Conservation (phyloP, 495 filamentous ascomycete species). For the Xylaria scruposa region DNA sequence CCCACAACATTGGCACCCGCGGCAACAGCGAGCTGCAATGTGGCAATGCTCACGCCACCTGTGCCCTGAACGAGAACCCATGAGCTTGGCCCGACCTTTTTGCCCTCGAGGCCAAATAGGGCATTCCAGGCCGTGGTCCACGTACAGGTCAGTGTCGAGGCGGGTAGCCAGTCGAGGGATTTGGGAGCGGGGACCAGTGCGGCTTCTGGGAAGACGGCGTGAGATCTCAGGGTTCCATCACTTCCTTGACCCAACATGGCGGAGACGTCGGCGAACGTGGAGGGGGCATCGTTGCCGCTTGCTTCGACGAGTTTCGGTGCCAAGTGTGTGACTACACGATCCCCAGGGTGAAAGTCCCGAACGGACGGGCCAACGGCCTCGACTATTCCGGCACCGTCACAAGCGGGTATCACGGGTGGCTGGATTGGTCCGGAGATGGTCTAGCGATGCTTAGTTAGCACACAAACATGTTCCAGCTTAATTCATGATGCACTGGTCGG, state of each 20-base stretch:
- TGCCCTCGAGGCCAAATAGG: constrained; percentile 61
- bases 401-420: constrained; percentile 61
- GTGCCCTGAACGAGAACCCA: constrained; percentile 47
- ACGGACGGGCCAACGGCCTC: constrained; percentile 63
- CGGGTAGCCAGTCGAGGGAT: constrained; percentile 29
- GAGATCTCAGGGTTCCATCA: constrained; percentile 25
- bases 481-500: not conserved
- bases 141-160: constrained; percentile 44
- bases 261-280: not conserved
- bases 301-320: constrained; percentile 15
- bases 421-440: constrained; percentile 57
- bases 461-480: not conserved
- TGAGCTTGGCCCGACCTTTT: constrained; percentile 39
- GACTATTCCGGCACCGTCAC: constrained; percentile 69
- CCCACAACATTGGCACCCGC: constrained; percentile 74
- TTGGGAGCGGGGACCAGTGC: constrained; percentile 41
- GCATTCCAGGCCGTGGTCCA: constrained; percentile 53
- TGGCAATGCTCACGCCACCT: constrained; percentile 47
- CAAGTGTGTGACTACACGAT: constrained; percentile 26
- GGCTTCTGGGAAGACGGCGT: constrained; percentile 28
- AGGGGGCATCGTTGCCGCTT: constrained; percentile 3
- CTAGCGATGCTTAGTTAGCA: constrained; percentile 1
- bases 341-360: constrained; percentile 62
- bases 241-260: constrained; percentile 28
- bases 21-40: constrained; percentile 73